Percentiles rank a stretch among this genome's conserved stretches.
phyloP scores from a whole-genome alignment of 75 land plant species.

The Chamaecyparis obtusa region DNA sequence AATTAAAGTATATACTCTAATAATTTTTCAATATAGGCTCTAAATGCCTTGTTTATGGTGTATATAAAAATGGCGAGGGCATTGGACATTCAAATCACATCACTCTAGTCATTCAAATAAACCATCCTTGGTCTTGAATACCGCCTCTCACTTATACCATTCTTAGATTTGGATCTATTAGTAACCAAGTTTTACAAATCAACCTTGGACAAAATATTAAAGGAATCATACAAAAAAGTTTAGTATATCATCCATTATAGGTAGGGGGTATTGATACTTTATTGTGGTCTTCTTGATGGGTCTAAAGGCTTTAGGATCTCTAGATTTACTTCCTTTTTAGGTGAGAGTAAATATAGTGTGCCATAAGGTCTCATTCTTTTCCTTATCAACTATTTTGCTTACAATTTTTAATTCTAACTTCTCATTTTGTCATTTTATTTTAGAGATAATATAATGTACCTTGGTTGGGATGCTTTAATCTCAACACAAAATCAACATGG shows the following conservation, averaged over 20 bases:
- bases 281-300: background rate
- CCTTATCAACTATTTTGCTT: background rate
- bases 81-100: background rate
- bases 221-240: background rate
- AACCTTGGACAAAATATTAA: background rate
- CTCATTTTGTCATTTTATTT: background rate
- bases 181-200: background rate
- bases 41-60: background rate
- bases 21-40: background rate
- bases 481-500: background rate
- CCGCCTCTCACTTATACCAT: background rate
- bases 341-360: background rate
- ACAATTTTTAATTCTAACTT: background rate
- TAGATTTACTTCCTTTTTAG: background rate
- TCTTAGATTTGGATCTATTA: background rate
- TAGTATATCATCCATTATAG: background rate
- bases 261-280: background rate
- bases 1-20: background rate
- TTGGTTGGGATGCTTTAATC: background rate
- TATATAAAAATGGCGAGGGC: background rate
- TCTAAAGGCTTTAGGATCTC: background rate
- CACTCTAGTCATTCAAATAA: background rate
- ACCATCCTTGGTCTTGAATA: background rate
- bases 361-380: background rate
- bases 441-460: background rate